Evolutionary conservation across 2,329 filamentous ascomycete species (phyloP), one percentile per base, ranked within the genome.

Genomic region (Thelonectria rubi): DNA sequence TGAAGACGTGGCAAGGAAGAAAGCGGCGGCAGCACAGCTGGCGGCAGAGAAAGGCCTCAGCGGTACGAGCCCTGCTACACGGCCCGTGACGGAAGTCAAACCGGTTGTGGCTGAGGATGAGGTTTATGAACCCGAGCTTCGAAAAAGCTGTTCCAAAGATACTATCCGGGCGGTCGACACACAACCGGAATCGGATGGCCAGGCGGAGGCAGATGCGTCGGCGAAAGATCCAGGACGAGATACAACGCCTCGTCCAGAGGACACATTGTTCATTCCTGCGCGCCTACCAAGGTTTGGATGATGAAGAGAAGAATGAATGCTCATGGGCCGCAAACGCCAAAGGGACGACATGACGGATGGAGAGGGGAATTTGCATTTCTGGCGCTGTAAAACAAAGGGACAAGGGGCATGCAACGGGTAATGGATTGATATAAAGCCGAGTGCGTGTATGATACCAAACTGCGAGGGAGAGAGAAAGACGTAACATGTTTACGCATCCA

Each of bases 281-380:
- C 79, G 86, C 60, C 73, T 89, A 61, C 87, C 87, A 39, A 80
- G 81, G 55, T 86, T 89, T 76, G 76, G 77, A 65, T 85, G 63
- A 74, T n/a, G 24, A 30, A 30, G 20, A 42, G 18, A 39, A 39
- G 21, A 47, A 24, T 47, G 34, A 48, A 50, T 24, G 24, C 40
- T 34, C 26, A 17, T 24, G 15, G 18, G 39, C 34, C 14, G 18
- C 7, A 24, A 30, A n/a, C n/a, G n/a, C n/a, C n/a, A n/a, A n/a
- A n/a, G n/a, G 37, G 40, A n/a, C 59, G 42, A 14, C 43, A 26
- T 48, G 17, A 30, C 24, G 18, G 49, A 50, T 17, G 21, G 42
- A 39, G 47, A 51, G 42, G 43, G 21, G 24, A 52, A 58, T 37
- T 32, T 56, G 58, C 58, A 56, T 60, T 56, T 60, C 26, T 30